A percentile compares a stretch with the other conserved stretches of the same genome.
Evolutionary conservation across 2,329 filamentous ascomycete genomes (phyloP).

Genomic region (Colletotrichum lentis): DNA sequence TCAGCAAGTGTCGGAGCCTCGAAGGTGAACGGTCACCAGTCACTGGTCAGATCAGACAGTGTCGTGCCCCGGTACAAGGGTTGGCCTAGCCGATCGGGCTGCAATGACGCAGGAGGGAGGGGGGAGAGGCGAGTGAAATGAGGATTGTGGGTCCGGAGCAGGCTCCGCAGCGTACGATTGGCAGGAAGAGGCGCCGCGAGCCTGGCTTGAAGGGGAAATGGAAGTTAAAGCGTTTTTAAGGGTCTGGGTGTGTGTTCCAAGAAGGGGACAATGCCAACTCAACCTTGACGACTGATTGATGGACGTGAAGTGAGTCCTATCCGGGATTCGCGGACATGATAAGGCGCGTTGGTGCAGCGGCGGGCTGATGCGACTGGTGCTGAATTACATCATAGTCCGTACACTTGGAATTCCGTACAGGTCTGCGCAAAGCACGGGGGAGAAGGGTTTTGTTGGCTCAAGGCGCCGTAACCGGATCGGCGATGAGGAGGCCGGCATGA

Average conservation of each 20-base stretch:
- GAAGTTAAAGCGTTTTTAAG: constrained; percentile 6
- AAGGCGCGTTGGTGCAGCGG: background rate
- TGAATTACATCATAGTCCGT: background rate
- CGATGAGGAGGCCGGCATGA: constrained; percentile 16
- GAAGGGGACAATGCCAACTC: background rate
- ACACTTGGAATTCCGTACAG: too few species aligned
- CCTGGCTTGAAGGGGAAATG: background rate
- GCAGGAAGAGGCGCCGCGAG: background rate
- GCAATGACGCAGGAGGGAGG: constrained; percentile 3
- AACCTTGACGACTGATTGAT: background rate
- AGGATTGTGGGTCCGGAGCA: rapidly evolving
- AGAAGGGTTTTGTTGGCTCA: background rate
- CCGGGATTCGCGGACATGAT: background rate
- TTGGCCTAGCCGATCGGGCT: constrained; percentile 8
- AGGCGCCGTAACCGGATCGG: constrained; percentile 11
- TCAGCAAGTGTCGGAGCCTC: background rate
- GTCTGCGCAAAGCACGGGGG: background rate
- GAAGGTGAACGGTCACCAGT: background rate
- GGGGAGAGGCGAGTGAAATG: background rate
- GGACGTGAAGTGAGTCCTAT: background rate
- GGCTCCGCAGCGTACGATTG: background rate
- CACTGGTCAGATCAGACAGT: too few species aligned
- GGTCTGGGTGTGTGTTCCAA: constrained; percentile 1
- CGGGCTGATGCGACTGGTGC: background rate
- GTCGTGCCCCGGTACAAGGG: constrained; percentile 17